A percentile compares a stretch with the other conserved stretches of the same genome.
phyloP scores from a whole-genome alignment of 1,139 yeast species.

The Yamadazyma songkhlaensis region DNA sequence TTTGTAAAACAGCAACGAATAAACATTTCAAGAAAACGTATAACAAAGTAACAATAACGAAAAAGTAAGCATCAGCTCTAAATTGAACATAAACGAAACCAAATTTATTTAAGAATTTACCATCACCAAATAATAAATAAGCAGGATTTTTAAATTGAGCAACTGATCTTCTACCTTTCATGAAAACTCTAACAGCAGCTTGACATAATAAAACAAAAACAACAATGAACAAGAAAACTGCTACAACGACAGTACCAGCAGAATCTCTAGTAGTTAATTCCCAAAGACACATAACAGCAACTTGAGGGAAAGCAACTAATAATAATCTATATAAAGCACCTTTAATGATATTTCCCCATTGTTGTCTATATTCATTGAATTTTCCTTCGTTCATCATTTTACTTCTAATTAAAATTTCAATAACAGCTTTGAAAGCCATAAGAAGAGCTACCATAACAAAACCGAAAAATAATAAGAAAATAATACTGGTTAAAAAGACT shows the following conservation, averaged over 20 bases:
- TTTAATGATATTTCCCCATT: slow-evolving; percentile 78
- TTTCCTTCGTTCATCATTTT: slow-evolving; percentile 61
- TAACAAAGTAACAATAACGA: slow-evolving; percentile 60
- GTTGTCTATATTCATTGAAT: slow-evolving; percentile 73
- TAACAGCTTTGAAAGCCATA: slow-evolving; percentile 66
- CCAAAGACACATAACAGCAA: slow-evolving; percentile 83
- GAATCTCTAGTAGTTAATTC: slow-evolving; percentile 83
- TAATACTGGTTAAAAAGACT: slow-evolving; percentile 82
- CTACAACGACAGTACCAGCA: slow-evolving; percentile 77
- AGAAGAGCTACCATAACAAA: slow-evolving; percentile 66
- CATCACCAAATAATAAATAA: slow-evolving; percentile 83
- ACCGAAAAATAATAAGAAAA: slow-evolving; percentile 77
- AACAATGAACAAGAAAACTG: slow-evolving; percentile 62
- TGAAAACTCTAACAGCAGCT: slow-evolving; percentile 70
- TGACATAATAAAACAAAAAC: slow-evolving; percentile 60
- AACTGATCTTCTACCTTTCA: slow-evolving; percentile 70
- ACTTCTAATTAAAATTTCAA: slow-evolving; percentile 67
- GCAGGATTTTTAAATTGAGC: slow-evolving; percentile 87
- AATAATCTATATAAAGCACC: slow-evolving; percentile 85
- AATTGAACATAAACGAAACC: slow-evolving; percentile 93
- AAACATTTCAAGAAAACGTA: slow-evolving; percentile 75
- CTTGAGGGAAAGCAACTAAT: slow-evolving; percentile 80
- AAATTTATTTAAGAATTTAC: slow-evolving; percentile 74
- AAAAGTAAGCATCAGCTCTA: slow-evolving; percentile 85
- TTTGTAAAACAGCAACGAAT: slow-evolving; percentile 83